These are phyloP conservation scores for Boletus rubescentipes DNA, from an alignment of 768 basidiomycete species.

Conservation along the genomic window DNA sequence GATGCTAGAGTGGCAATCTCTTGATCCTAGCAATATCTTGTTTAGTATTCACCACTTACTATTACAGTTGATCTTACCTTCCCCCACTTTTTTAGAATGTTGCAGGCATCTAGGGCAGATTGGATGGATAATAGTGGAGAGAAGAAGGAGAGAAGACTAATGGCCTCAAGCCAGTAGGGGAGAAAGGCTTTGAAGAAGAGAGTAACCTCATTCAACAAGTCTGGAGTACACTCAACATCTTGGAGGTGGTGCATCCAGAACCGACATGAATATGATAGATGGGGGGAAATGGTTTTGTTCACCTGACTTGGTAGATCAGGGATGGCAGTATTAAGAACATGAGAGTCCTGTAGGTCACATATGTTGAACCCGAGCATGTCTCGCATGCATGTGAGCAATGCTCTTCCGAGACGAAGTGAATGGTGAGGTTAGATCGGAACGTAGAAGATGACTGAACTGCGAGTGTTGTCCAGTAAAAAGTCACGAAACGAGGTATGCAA, in stretches of 20 bases:
- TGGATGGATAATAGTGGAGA: not conserved
- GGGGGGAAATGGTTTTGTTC: not conserved
- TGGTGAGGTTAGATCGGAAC: not conserved
- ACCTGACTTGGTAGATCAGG: not conserved
- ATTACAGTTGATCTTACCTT: not conserved
- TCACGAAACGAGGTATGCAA: slow-evolving; percentile 1
- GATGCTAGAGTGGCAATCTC: not conserved
- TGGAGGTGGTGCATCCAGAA: slow-evolving; percentile 2
- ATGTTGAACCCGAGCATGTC: too few species aligned
- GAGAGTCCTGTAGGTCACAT: not conserved
- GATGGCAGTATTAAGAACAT: not conserved
- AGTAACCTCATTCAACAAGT: not conserved
- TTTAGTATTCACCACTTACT: not conserved
- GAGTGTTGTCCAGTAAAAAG: not conserved
- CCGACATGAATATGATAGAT: not conserved
- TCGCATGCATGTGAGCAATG: slow-evolving; percentile 2
- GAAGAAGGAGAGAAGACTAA: slow-evolving; percentile 14
- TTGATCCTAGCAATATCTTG: not conserved
- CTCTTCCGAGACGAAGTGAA: not conserved
- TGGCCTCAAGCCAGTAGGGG: slow-evolving; percentile 23
- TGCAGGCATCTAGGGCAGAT: not conserved
- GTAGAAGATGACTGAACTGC: not conserved
- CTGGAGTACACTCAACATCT: not conserved
- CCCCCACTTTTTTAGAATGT: not conserved
- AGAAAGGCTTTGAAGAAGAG: not conserved